Evolutionary conservation across 306 rosid genomes (phyloP).

Genomic region (Pterocarpus santalinus): DNA sequence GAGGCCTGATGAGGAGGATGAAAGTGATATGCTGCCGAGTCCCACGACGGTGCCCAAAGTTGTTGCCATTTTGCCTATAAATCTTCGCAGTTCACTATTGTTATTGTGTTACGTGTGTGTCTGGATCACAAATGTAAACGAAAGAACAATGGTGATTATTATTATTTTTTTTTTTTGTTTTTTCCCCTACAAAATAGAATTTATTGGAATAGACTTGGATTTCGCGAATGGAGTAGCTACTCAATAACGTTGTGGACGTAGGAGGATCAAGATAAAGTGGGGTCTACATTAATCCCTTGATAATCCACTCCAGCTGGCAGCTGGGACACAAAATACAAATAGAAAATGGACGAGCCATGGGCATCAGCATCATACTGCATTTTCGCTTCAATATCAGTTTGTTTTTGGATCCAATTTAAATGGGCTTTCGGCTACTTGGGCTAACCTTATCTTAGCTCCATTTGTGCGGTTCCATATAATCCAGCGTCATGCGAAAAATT

Average conservation of each 20-base stretch:
- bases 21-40: too few relatives aligned
- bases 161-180: neutral
- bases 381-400: too few relatives aligned
- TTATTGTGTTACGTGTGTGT: too few relatives aligned
- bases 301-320: neutral
- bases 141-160: neutral
- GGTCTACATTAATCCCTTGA: conserved; percentile 31
- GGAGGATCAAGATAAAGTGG: conserved; percentile 58
- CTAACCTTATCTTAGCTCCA: neutral
- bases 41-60: too few relatives aligned
- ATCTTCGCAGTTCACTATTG: too few relatives aligned
- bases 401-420: too few relatives aligned
- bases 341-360: too few relatives aligned
- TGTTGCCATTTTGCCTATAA: too few relatives aligned
- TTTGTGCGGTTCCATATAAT: neutral
- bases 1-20: too few relatives aligned
- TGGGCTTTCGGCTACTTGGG: neutral
- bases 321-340: neutral
- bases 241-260: conserved; percentile 62
- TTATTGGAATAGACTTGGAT: conserved; percentile 38
- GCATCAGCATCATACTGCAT: too few relatives aligned
- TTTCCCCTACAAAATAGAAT: neutral
- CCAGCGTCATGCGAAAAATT: too few relatives aligned
- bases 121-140: neutral
- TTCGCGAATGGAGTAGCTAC: conserved; percentile 43